A percentile compares a stretch with the other conserved stretches of the same genome.
Conservation (phyloP, 2,329 filamentous ascomycete genomes). For the Fusarium continuum region DNA sequence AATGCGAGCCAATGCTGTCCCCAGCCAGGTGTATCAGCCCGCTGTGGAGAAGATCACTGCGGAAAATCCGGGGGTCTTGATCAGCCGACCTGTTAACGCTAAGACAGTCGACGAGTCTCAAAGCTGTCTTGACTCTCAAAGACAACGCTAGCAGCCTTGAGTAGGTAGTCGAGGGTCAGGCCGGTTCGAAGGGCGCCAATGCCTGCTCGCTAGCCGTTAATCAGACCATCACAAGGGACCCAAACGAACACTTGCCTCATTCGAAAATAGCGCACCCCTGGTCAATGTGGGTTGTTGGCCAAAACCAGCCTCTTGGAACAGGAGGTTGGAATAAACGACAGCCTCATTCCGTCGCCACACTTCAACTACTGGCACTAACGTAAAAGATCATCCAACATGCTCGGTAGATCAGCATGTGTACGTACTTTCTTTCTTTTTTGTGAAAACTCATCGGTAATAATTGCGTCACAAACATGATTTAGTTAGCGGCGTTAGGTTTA, state of each 20-base stretch:
- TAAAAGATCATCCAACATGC: not conserved
- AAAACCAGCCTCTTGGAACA: no score
- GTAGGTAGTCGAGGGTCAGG: not conserved
- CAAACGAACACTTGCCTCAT: not conserved
- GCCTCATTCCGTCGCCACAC: not conserved
- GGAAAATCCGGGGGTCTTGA: slow-evolving; percentile 36
- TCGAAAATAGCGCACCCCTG: slow-evolving; percentile 24
- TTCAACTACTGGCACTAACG: not conserved
- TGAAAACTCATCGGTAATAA: not conserved
- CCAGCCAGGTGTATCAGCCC: slow-evolving; percentile 38
- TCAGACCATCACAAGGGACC: not conserved
- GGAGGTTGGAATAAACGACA: not conserved
- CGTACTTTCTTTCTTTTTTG: no score
- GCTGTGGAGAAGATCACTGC: slow-evolving; percentile 36
- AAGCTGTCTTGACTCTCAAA: not conserved
- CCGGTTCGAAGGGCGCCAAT: not conserved
- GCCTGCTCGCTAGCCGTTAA: not conserved
- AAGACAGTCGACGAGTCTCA: slow-evolving; percentile 11
- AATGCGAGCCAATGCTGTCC: slow-evolving; percentile 29
- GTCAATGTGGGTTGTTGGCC: not conserved
- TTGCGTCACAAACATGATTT: not conserved
- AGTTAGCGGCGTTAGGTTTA: not conserved
- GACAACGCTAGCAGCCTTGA: not conserved
- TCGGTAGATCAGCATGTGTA: no score
- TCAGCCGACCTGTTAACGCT: slow-evolving; percentile 32